A percentile compares a stretch with the other conserved stretches of the same genome.
Conservation (phyloP, 345 rosid genomes). For the Aethionema arabicum region DNA sequence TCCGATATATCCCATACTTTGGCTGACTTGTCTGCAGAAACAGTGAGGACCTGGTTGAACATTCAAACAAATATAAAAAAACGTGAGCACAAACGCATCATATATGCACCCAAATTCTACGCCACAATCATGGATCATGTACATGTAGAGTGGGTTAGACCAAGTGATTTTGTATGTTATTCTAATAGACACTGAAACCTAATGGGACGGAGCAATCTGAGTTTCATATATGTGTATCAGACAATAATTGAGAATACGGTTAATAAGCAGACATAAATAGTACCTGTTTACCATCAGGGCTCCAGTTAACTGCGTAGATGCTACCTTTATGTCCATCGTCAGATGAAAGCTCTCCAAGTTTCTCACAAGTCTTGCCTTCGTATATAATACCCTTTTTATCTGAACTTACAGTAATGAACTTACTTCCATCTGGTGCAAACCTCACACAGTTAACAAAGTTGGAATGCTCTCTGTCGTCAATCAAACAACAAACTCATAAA, state of each 20-base stretch:
- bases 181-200: not conserved
- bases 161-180: not conserved
- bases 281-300: slow-evolving; percentile 91
- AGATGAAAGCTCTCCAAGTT: slow-evolving; percentile 68
- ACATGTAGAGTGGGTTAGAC: not conserved
- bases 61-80: slow-evolving; percentile 20
- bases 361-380: slow-evolving; percentile 84
- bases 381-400: slow-evolving; percentile 88
- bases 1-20: slow-evolving; percentile 90
- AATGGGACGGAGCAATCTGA: not conserved
- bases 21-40: slow-evolving; percentile 95
- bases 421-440: slow-evolving; percentile 91
- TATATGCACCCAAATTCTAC: not conserved
- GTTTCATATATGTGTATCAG: not conserved
- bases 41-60: slow-evolving; percentile 66
- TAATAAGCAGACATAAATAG: slow-evolving; percentile 21
- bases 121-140: not conserved
- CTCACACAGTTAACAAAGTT: slow-evolving; percentile 96
- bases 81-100: slow-evolving; percentile 6
- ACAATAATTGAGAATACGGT: not conserved
- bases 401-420: slow-evolving; percentile 86
- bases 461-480: slow-evolving; percentile 70
- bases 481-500: slow-evolving; percentile 28
- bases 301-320: slow-evolving; percentile 92
- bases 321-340: slow-evolving; percentile 90